Evolutionary conservation across 306 rosid genomes (phyloP).

Genomic region (Acacia confusa): DNA sequence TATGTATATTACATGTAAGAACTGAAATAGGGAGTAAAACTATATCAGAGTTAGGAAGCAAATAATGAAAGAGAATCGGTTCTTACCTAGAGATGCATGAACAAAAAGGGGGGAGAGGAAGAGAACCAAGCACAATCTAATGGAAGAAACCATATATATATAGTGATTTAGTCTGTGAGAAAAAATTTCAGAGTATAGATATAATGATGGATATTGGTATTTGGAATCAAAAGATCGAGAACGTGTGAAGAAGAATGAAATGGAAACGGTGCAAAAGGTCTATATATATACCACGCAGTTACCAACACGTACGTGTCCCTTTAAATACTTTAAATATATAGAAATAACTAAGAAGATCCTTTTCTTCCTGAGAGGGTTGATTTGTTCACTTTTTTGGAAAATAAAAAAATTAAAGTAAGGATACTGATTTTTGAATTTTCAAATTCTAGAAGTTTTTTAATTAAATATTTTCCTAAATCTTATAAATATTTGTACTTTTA

Average conservation of each 20-base stretch:
- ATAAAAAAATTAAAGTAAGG: too few species aligned
- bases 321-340: too few species aligned
- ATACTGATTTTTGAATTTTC: too few species aligned
- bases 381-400: slow-evolving; percentile 6
- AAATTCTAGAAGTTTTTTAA: too few species aligned
- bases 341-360: not conserved
- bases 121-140: slow-evolving; percentile 42
- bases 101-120: slow-evolving; percentile 52
- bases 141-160: slow-evolving; percentile 50
- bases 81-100: slow-evolving; percentile 56
- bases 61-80: not conserved
- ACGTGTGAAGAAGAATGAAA: slow-evolving; percentile 12
- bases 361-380: not conserved
- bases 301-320: not conserved
- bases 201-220: not conserved
- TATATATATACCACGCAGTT: slow-evolving; percentile 33
- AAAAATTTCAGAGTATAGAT: not conserved
- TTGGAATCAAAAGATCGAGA: not conserved
- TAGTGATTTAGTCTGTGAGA: not conserved
- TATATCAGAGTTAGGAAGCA: not conserved
- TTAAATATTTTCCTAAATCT: too few species aligned
- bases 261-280: slow-evolving; percentile 5
- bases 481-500: too few species aligned
- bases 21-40: not conserved
- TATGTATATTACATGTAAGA: not conserved